Base-by-base conservation (phyloP, 2,329 filamentous ascomycete species). In the Fusarium neocosmosporiellum region DNA sequence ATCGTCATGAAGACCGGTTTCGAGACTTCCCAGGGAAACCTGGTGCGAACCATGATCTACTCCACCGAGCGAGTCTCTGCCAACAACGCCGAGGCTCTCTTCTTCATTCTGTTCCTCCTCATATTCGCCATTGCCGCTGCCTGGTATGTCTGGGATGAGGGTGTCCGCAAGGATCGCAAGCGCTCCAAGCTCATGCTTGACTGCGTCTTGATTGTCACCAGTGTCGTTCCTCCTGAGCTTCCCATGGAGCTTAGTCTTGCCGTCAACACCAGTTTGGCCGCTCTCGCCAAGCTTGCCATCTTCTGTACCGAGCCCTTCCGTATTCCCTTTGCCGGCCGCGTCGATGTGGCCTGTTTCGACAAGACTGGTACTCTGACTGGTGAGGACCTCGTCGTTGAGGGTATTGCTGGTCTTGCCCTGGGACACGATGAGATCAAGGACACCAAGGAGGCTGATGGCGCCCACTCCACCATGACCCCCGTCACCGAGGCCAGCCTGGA, bases 21-120 rank as follows among this genome's bases (percentile, higher is more conserved):
- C 79, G 97, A 99, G 84, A 99, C 96, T 13, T 98, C 96, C 65
- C 97, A 99, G 84, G 96, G 96, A 72, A 98, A 95, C 83, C 89
- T 99, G 68, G 96, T 99, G 69, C 93, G 96, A 71, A 99, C 96
- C 75, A 99, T 99, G 96, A 99, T 99, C 79, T 99, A 98, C 86
- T 98, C 97, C 2, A 99, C 96, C 2, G 96, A 99, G 83, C 94
- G 96, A 74, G 96, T 99, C 27, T 98, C 96, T n/a, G 96, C 96
- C 77, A 98, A 98, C 85, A 98, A 99, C 79, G 92, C 92, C 50
- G 96, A 99, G 84, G 96, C 96, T 2, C 86, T 99, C n/a, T 88
- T 97, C 69, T 99, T 99, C 86, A 99, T 99, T 75, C 88, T 99
- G 67, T 99, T 99, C 88, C 89, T 99, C 31, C 89, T 98, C 63